Evolutionary conservation across 257 asterid genomes (phyloP).

Genomic region (Scutellaria barbata): DNA sequence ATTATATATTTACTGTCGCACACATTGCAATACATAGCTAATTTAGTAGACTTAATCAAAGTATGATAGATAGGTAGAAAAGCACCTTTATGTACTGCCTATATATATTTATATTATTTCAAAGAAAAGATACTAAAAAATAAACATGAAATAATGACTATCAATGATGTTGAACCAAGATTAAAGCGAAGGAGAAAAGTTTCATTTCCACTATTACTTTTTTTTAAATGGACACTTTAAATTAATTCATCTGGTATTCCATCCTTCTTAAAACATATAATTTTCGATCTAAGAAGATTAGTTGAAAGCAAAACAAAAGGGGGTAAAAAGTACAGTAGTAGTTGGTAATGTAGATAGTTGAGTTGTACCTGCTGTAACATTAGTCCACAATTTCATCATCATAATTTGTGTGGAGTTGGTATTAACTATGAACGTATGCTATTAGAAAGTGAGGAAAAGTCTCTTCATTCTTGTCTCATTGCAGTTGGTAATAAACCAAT

Average conservation of each 20-base stretch:
- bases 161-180: constrained; percentile 32
- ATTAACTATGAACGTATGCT: neutral
- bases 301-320: constrained; percentile 4
- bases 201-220: neutral
- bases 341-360: constrained; percentile 32
- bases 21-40: constrained; percentile 26
- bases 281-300: constrained; percentile 18
- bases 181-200: constrained; percentile 19
- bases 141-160: constrained; percentile 30
- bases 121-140: constrained; percentile 10
- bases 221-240: constrained; percentile 2
- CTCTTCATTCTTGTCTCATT: constrained; percentile 12
- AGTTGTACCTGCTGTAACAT: constrained; percentile 35
- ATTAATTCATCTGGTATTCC: no score
- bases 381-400: constrained; percentile 38
- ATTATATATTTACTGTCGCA: constrained; percentile 39
- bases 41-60: constrained; percentile 35
- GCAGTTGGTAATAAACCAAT: constrained; percentile 23
- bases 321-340: constrained; percentile 20
- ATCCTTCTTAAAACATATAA: neutral
- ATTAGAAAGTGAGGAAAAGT: constrained; percentile 10
- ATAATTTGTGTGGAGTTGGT: constrained; percentile 21
- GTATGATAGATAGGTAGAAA: constrained; percentile 6
- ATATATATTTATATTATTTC: neutral
- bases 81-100: constrained; percentile 9